Evolutionary conservation across 495 filamentous ascomycete species (phyloP).

Genomic region (Aspergillus heteromorphus): DNA sequence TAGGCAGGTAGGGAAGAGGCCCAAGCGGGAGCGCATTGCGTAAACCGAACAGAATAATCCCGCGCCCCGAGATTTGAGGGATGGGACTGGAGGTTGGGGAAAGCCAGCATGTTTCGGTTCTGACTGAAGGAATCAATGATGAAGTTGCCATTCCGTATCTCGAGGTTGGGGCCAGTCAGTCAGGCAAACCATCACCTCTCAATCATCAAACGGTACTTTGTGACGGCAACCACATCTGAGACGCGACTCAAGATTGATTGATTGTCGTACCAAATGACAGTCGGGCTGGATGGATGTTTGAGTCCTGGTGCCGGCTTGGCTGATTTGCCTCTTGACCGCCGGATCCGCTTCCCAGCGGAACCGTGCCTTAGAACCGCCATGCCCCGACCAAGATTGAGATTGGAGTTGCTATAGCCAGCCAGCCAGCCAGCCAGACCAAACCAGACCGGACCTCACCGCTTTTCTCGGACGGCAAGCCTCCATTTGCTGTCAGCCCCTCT

Average conservation of each 20-base stretch:
- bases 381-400: too few species aligned
- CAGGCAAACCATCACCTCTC: too few species aligned
- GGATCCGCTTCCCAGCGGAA: slow-evolving; percentile 1
- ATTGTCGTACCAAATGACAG: not conserved
- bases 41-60: slow-evolving; percentile 3
- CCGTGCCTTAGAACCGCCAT: not conserved
- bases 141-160: too few species aligned
- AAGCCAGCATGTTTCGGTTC: not conserved
- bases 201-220: not conserved
- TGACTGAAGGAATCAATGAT: not conserved
- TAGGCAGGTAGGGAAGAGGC: not conserved
- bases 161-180: too few species aligned
- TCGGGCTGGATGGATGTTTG: not conserved
- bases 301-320: not conserved
- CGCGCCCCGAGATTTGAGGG: not conserved
- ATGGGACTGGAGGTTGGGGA: not conserved
- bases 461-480: slow-evolving; percentile 2
- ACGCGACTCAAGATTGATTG: not conserved
- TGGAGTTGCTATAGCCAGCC: too few species aligned
- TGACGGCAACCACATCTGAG: not conserved
- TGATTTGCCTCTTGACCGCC: slow-evolving; percentile 2
- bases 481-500: slow-evolving; percentile 13
- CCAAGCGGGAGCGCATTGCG: slow-evolving; percentile 13
- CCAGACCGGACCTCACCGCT: slow-evolving; percentile 20
- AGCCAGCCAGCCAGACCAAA: not conserved